Evolutionary conservation across 2,329 filamentous ascomycete genomes (phyloP), one percentile per base, ranked within the genome.

Genomic region (Elsinoe perseae): DNA sequence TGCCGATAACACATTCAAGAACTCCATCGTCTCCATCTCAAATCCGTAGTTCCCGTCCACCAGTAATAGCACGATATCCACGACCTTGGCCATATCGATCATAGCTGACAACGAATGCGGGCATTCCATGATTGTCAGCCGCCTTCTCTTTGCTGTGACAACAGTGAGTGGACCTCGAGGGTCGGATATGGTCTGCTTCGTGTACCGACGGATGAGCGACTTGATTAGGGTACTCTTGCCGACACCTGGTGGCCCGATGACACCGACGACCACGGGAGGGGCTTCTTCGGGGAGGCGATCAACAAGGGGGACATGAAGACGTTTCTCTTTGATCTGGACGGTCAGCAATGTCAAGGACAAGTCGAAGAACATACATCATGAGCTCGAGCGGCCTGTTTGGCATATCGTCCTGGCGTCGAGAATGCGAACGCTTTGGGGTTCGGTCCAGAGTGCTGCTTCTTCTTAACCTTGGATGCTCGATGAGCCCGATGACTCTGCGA

Each of bases 21-120:
- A 98, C 73, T 98, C 93, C 93, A 98, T 98, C 0, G 93, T 98
- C 78, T 98, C 93, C 93, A 98, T 98, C 74, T 98, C 93, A 68
- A 98, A 98, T 12, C 93, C 95, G 66, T 87, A 98, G 73, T 97
- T 97, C 56, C 93, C 95, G 68, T 98, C 93, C 64, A 98, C 98
- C 88, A 98, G 93, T 57, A 98, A 80, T 50, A 98, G 79, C 4
- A 97, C 89, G 65, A 98, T 96, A 70, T 98, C 93, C 16, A 95
- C 93, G 42, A 98, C 88, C 73, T 98, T 98, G 58, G 93, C 89
- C 57, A 96, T 81, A 71, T 98, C 93, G 61, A 98, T 91, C 89
- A 97, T 96, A 62, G 88, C 87, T 60, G 95, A 91, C 55, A 98
- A 81, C 64, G 93, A 90, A 68, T 97, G 81, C 60, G 95, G 91